Conservation (phyloP, 164 flowering plant species). For the Dillenia suffruticosa region DNA sequence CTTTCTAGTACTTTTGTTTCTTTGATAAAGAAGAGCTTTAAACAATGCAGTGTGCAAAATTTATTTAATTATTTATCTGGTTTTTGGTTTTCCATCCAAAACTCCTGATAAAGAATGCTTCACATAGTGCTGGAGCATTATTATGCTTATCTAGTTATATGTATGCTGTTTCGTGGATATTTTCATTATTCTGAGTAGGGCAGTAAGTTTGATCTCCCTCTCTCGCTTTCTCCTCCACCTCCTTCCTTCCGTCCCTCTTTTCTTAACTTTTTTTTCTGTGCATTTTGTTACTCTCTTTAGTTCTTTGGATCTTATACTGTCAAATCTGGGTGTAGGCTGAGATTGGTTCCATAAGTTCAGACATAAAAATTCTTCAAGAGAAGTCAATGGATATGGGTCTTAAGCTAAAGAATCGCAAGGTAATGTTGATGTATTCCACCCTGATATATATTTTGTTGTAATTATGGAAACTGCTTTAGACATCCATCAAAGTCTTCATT, state of each 20-base stretch:
- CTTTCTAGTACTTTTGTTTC: too few species aligned
- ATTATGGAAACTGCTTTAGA: too few species aligned
- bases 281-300: neutral
- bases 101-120: neutral
- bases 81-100: neutral
- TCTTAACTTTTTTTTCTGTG: neutral
- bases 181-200: too few species aligned
- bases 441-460: too few species aligned
- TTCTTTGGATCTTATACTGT: neutral
- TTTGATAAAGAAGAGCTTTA: neutral
- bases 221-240: neutral
- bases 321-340: conserved; percentile 52
- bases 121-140: neutral
- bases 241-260: neutral
- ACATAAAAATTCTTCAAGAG: conserved; percentile 94
- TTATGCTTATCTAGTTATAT: too few species aligned
- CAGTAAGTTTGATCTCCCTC: too few species aligned
- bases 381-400: conserved; percentile 99
- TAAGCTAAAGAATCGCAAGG: conserved; percentile 98
- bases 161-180: too few species aligned
- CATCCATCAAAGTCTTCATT: too few species aligned
- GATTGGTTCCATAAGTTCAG: conserved; percentile 98
- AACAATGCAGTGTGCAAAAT: neutral
- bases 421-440: conserved; percentile 16
- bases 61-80: too few species aligned